phyloP scores from a whole-genome alignment of 176 grass and related monocot species.

The Zea mays region DNA sequence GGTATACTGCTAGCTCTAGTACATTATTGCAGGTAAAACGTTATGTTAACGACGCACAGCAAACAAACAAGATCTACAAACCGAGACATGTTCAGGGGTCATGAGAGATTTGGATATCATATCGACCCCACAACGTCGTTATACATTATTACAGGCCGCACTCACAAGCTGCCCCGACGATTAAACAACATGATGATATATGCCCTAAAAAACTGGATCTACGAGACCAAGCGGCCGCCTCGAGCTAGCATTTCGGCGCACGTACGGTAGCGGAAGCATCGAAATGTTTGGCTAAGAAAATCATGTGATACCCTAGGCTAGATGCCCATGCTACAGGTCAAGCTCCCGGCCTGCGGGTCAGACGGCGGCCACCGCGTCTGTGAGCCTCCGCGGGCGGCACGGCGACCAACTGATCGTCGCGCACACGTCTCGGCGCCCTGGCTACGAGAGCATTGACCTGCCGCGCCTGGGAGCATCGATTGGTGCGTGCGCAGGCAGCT shows the following conservation, averaged over 20 bases:
- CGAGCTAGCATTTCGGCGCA: slow-evolving; percentile 4
- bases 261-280: slow-evolving; percentile 33
- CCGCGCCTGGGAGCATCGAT: background rate
- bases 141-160: background rate
- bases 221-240: background rate
- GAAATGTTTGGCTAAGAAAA: background rate
- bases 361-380: background rate
- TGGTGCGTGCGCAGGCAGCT: background rate
- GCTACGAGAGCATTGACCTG: slow-evolving; percentile 36
- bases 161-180: background rate
- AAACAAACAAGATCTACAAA: slow-evolving; percentile 5
- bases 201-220: slow-evolving; percentile 44
- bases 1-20: background rate
- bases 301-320: background rate
- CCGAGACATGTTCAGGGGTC: background rate
- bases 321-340: background rate
- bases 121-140: background rate
- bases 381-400: background rate
- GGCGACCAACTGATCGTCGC: slow-evolving; percentile 5
- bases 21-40: background rate
- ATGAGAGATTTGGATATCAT: background rate
- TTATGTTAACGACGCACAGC: background rate
- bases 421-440: slow-evolving; percentile 9
- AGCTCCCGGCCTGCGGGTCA: background rate
- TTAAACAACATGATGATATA: slow-evolving; percentile 7